phyloP scores from a whole-genome alignment of 2,329 filamentous ascomycete species.

The Cercospora sojina region DNA sequence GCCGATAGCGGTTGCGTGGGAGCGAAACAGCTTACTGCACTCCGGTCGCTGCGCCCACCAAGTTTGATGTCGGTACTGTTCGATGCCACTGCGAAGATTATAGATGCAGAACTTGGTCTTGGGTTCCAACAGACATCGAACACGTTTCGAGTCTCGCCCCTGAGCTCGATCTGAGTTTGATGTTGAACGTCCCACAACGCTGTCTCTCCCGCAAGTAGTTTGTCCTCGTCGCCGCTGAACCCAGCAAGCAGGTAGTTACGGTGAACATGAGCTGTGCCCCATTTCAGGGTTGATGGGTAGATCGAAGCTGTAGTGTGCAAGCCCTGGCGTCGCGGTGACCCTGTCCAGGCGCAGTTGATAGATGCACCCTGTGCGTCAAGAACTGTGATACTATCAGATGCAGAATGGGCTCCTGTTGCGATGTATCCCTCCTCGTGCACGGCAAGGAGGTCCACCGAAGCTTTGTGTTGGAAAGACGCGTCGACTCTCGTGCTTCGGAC shows the following conservation, averaged over 20 bases:
- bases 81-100: slow-evolving; percentile 55
- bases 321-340: slow-evolving; percentile 27
- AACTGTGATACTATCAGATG: slow-evolving; percentile 25
- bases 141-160: slow-evolving; percentile 53
- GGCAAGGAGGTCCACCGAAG: slow-evolving; percentile 53
- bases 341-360: slow-evolving; percentile 7
- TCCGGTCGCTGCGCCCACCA: slow-evolving; percentile 44
- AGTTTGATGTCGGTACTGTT: slow-evolving; percentile 41
- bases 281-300: slow-evolving; percentile 49
- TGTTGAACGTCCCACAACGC: slow-evolving; percentile 54
- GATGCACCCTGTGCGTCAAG: slow-evolving; percentile 13
- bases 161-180: slow-evolving; percentile 43
- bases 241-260: slow-evolving; percentile 54
- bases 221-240: slow-evolving; percentile 46
- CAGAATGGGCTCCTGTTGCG: slow-evolving; percentile 24
- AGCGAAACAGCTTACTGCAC: slow-evolving; percentile 56
- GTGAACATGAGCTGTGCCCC: slow-evolving; percentile 44
- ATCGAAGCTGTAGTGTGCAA: slow-evolving; percentile 33
- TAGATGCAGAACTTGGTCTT: slow-evolving; percentile 36
- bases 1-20: slow-evolving; percentile 37
- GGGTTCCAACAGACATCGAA: slow-evolving; percentile 62
- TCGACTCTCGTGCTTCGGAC: slow-evolving; percentile 9
- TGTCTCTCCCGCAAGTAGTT: slow-evolving; percentile 51
- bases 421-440: slow-evolving; percentile 33
- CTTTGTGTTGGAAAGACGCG: slow-evolving; percentile 45